Base-by-base conservation (phyloP, 495 filamentous ascomycete genomes). In the Cladorrhinum samala region DNA sequence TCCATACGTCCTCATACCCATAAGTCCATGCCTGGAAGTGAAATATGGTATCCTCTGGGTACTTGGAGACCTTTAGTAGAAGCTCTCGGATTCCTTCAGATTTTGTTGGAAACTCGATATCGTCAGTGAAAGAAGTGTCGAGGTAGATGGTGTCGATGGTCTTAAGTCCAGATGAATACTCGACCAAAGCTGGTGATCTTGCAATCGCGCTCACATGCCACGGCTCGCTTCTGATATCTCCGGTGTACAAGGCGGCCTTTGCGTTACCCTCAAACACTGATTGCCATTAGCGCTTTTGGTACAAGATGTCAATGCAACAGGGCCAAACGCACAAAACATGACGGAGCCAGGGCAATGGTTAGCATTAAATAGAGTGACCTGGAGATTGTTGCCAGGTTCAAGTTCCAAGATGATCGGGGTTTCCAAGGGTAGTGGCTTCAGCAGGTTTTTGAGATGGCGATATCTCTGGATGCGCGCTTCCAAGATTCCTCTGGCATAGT, bases 11-110 rank as follows among this genome's bases (percentile, higher is more conserved):
- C 65, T 95, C 89, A 46, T 89, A 85, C 46, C 92, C 92, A 65
- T 93, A 94, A 1, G 92, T 97, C 92, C 91, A 96, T 2, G 91
- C 80, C 45, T 89, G 77, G 45, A 97, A 80, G 66, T 95, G 87
- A 60, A 96, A 96, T 4, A 83, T 69, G 0, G 89, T 94, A 19
- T 91, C 80, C 9, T 72, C 50, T 0, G 91, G 87, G 67, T 93
- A 95, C 9, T 71, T 59, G 0, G 70, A 61, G 0, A 95, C 73
- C 61, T 90, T 87, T 23, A 75, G 63, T 2, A 96, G 61, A 2
- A 96, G 77, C 62, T 95, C 89, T 2, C 69, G 63, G 9, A 96
- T 68, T 0, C 91, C 91, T 25, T 91, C 81, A 2, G 87, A 82
- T 64, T 87, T 83, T 2, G 77, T 69, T 21, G 74, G 76, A 33